Evolutionary conservation across 768 basidiomycete species (phyloP), one percentile per base, ranked within the genome.

Genomic region (Mycena galericulata): DNA sequence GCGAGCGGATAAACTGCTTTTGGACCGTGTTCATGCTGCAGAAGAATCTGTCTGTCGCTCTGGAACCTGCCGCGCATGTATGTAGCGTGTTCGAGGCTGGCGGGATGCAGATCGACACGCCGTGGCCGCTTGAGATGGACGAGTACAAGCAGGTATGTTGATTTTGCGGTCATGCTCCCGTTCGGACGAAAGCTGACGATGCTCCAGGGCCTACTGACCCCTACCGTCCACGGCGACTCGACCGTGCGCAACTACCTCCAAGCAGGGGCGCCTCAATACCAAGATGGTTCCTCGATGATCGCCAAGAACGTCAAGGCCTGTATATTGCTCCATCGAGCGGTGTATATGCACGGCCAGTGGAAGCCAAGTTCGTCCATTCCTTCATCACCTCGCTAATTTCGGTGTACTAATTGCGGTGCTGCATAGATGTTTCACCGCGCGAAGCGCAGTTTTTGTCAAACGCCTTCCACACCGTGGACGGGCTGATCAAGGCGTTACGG

Each of bases 1-100:
- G 87, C 22, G 90, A 91, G 73, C 83, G 89, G 34, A 89, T 91
- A 64, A 88, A 88, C 61, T 88, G 84, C 0, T 91, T 92, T 75
- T 92, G 90, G 90, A 79, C 86, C 0, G 88, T 87, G 9, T 85
- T 88, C 68, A 79, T 81, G 53, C 81, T 90, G 60, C 89, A 91
- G 77, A 87, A 89, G 59, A 83, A 84, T 72, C 83, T 89, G 69
- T 80, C 86, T 1, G 83, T 89, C 18, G 83, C 85, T 8, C 80
- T 88, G 41, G 88, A 88, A 62, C 81, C 84, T 2, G 82, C 89
- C 0, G 75, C 84, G 22, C 84, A 81, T n/a, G 83, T 91, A 22
- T 86, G 85, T 65, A 86, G 89, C 54, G 79, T 83, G 20, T 81
- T 87, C 63, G 88, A 89, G 68, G 81, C 85, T 6, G 81, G 82